These are phyloP conservation scores for Aspergillus sp. DNA, from an alignment of 2,329 filamentous ascomycete genomes.

Conservation along the genomic window DNA sequence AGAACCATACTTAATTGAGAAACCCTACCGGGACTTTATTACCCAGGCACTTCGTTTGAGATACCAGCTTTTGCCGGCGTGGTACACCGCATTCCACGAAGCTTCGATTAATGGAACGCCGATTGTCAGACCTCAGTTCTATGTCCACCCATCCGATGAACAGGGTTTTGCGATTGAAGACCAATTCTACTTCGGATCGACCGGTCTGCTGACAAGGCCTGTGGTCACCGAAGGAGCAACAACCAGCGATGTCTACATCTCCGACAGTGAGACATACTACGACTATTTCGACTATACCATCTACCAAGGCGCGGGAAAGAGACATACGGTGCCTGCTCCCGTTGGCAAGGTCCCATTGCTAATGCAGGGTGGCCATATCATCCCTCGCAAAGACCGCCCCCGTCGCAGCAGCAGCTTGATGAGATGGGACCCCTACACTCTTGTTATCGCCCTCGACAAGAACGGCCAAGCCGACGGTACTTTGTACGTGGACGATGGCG, in stretches of 20 bases:
- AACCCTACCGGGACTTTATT: slow-evolving; percentile 79
- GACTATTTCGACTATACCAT: slow-evolving; percentile 86
- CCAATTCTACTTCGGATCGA: slow-evolving; percentile 83
- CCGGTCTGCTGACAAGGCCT: slow-evolving; percentile 86
- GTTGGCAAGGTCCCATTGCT: slow-evolving; percentile 81
- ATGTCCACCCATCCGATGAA: slow-evolving; percentile 79
- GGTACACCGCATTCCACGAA: slow-evolving; percentile 96
- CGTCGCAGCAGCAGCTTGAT: slow-evolving; percentile 79
- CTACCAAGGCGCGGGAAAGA: slow-evolving; percentile 63
- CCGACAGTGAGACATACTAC: slow-evolving; percentile 83
- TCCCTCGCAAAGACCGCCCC: slow-evolving; percentile 80
- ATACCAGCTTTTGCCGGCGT: slow-evolving; percentile 81
- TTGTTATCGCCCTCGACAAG: slow-evolving; percentile 65
- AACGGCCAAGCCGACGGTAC: slow-evolving; percentile 68
- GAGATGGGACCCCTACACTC: slow-evolving; percentile 90
- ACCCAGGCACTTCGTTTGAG: slow-evolving; percentile 79
- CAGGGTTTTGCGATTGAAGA: slow-evolving; percentile 82
- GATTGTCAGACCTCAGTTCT: slow-evolving; percentile 87
- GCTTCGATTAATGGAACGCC: slow-evolving; percentile 75
- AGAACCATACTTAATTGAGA: slow-evolving; percentile 80
- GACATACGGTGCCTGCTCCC: slow-evolving; percentile 63
- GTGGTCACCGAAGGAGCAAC: slow-evolving; percentile 69
- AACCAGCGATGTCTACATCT: slow-evolving; percentile 72
- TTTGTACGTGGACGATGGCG: slow-evolving; percentile 87
- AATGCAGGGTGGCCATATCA: slow-evolving; percentile 87